A percentile compares a stretch with the other conserved stretches of the same genome.
Conservation (phyloP, 345 rosid species). For the Rhizophora mangle region DNA sequence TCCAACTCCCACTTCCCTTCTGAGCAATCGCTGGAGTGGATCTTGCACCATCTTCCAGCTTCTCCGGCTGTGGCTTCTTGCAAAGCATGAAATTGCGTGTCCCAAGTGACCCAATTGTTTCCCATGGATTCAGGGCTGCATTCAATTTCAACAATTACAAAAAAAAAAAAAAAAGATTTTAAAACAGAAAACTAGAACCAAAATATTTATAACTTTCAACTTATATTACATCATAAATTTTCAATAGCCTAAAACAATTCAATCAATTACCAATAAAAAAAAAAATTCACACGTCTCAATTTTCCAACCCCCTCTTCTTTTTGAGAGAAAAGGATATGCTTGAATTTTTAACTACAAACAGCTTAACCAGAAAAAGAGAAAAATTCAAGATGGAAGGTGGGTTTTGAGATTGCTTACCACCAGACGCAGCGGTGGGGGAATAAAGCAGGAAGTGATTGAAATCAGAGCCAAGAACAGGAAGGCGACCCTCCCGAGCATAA, state of each 20-base stretch:
- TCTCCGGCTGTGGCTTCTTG: constrained; percentile 69
- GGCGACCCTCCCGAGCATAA: constrained; percentile 95
- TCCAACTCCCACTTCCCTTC: constrained; percentile 72
- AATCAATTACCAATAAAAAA: not conserved
- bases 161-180: no score
- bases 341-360: no score
- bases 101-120: constrained; percentile 73
- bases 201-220: not conserved
- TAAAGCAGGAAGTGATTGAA: constrained; percentile 77
- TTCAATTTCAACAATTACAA: constrained; percentile 1
- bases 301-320: no score
- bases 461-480: constrained; percentile 82
- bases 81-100: constrained; percentile 80
- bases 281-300: no score
- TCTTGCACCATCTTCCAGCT: constrained; percentile 27
- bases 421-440: constrained; percentile 51
- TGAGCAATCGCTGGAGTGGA: constrained; percentile 38
- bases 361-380: not conserved
- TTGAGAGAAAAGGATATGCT: no score
- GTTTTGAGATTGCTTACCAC: constrained; percentile 34
- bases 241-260: not conserved
- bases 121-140: constrained; percentile 75
- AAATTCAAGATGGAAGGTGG: not conserved
- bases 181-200: constrained; percentile 1
- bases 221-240: not conserved